Conservation (phyloP, 768 basidiomycete genomes). For the Boletellus ananas region DNA sequence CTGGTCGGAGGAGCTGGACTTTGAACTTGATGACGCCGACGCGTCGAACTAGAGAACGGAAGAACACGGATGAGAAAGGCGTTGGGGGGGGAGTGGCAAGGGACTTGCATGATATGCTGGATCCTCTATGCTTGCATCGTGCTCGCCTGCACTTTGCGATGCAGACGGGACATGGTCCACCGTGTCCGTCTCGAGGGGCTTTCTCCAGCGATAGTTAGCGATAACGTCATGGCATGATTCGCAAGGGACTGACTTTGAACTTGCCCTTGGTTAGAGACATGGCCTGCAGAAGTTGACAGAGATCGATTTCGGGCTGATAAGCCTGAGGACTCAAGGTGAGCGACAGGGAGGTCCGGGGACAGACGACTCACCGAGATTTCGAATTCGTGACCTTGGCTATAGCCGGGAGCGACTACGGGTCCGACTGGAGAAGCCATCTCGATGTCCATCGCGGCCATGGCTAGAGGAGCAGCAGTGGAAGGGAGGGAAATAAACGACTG, state of each 20-base stretch:
- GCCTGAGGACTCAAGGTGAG: conserved; percentile 17
- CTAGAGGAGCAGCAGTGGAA: background rate
- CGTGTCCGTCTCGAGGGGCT: conserved; percentile 24
- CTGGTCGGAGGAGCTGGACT: conserved; percentile 34
- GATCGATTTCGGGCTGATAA: conserved; percentile 38
- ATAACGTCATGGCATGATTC: background rate
- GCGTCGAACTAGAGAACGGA: conserved; percentile 39
- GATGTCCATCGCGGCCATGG: conserved; percentile 28
- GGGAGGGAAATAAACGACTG: background rate
- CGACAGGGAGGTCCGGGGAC: background rate
- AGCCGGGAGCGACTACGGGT: conserved; percentile 24
- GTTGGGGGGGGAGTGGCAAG: too few species aligned
- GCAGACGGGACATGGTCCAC: conserved; percentile 24
- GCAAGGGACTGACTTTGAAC: conserved; percentile 27
- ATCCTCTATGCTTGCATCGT: conserved; percentile 45
- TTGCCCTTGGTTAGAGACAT: conserved; percentile 43
- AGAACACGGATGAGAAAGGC: background rate
- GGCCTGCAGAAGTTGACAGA: conserved; percentile 50
- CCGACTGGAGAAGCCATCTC: conserved; percentile 33
- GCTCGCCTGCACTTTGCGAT: conserved; percentile 34
- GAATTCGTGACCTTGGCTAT: conserved; percentile 15
- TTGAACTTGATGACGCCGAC: conserved; percentile 44
- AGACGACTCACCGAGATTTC: conserved; percentile 20
- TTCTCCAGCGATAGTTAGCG: conserved; percentile 31
- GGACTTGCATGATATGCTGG: conserved; percentile 40